Evolutionary conservation across 2,329 filamentous ascomycete species (phyloP).

Genomic region (Monosporascus sp.): DNA sequence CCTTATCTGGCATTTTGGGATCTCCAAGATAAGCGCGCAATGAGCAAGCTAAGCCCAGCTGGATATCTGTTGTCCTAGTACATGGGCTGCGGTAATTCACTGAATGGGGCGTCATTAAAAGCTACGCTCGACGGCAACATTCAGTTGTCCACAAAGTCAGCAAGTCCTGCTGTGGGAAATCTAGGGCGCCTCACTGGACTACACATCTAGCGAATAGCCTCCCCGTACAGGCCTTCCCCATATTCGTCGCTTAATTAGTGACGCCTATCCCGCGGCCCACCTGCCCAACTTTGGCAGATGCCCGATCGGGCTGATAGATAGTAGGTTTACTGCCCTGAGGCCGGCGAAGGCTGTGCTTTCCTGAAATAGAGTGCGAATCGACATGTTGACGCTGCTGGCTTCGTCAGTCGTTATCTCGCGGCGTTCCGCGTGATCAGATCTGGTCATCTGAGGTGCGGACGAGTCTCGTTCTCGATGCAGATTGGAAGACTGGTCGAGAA

Average conservation of each 20-base stretch:
- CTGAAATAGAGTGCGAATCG: too few relatives aligned
- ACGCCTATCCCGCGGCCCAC: not conserved
- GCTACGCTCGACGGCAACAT: not conserved
- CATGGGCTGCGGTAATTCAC: not conserved
- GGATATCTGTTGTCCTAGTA: not conserved
- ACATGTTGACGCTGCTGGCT: too few relatives aligned
- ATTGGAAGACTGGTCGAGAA: too few relatives aligned
- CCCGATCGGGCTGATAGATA: not conserved
- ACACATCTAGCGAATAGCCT: slow-evolving; percentile 8
- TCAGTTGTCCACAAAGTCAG: too few relatives aligned
- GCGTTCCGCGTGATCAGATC: too few relatives aligned
- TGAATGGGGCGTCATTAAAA: not conserved
- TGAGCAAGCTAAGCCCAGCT: not conserved
- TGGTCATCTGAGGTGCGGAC: too few relatives aligned
- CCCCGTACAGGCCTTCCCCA: slow-evolving; percentile 1
- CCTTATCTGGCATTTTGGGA: not conserved
- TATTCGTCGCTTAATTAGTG: slow-evolving; percentile 4
- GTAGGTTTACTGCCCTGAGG: not conserved
- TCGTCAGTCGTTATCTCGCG: too few relatives aligned
- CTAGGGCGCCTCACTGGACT: slow-evolving; percentile 10
- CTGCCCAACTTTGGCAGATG: not conserved
- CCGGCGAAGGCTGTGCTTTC: not conserved
- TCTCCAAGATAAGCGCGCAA: not conserved
- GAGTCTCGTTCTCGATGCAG: too few relatives aligned
- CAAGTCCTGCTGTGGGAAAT: not conserved